Base-by-base conservation (phyloP, 192 early-diverging fungal genomes). In the Mortierella antarctica region DNA sequence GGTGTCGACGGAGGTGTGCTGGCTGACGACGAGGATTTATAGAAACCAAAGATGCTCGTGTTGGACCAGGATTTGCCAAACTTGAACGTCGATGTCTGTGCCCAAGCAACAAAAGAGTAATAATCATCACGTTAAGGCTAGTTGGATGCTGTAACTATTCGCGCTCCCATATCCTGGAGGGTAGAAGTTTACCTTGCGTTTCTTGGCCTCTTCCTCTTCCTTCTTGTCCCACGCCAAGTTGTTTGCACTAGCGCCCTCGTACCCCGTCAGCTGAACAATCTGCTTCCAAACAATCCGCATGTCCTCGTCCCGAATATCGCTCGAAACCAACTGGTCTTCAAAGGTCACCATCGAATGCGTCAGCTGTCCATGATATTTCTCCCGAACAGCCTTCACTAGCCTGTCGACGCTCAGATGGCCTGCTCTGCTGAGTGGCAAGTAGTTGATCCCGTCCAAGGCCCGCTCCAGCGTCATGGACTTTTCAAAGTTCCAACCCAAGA, bases 401-500 rank as follows among this genome's bases (percentile, higher is more conserved):
- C 67, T 63, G 52, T 72, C 70, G 9, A 72, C 53, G 21, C 40
- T 70, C 15, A 50, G n/a, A 54, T 66, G 62, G 21, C 63, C 56
- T 14, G 47, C 39, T 39, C 55, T 47, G 12, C 65, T 62, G 70
- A 80, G 20, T 39, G 77, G 77, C 48, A 80, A 67, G 18, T 80
- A 80, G 5, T 68, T 61, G 44, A 80, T 72, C 8, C 77, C 77
- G 42, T 80, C 77, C 10, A 80, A 14, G 13, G 77, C 65, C 18
- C 57, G 49, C 31, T 80, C 77, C 12, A 80, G 20, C 8, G 60
- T 80, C 77, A 80, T 80, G 0, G 68, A 20, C 46, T 78, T 79
- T 21, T 87, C 86, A 79, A 88, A 90, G 60, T 90, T 84, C 89
- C 87, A 88, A 23, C 86, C 70, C 69, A 83, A 83, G 47, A 90